Base-by-base conservation (phyloP, 805 yeast species). In the Ogataea paradorogensis region DNA sequence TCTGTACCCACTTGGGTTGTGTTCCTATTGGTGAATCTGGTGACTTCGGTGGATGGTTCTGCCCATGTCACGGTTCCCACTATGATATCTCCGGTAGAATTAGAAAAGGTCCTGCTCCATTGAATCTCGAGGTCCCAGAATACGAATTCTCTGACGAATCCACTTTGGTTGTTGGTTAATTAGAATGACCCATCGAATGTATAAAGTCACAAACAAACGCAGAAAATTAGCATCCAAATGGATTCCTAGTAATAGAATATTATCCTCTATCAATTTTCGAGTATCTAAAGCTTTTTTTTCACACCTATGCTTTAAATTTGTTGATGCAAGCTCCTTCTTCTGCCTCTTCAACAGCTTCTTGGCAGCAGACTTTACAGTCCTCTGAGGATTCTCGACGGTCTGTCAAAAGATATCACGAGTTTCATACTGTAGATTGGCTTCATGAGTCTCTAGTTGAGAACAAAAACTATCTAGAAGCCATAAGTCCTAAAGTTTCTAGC, bases 1-100 rank as follows among this genome's bases (percentile, higher is more conserved):
- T 93, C 68, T 93, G 99, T 78, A 93, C 99, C 55, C 99, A 93
- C 70, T 82, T 93, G 77, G 99, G 99, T 69, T 93, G 99, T 84
- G 99, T 93, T 48, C 99, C 99, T 56, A 93, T 93, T 62, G 99
- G 99, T 67, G 98, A 93, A 75, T 83, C 97, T 54, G 99, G 99
- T 73, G 99, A 93, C 71, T 93, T 79, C 59, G 98, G 97, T 67
- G 99, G 99, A 67, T 93, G 99, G 99, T 93, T 93, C 91, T 93
- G 99, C 73, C 99, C 99, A 53, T 93, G 99, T 77, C 99, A 95
- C 78, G 99, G 99, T 80, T 91, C 98, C 65, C 99, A 95, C 71
- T 93, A 93, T 73, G 99, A 93, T 74, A 95, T 95, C 73, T 90
- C 97, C 51, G 99, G 99, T 70, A 91, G 99, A 83, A 91, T 93